Evolutionary conservation across 768 basidiomycete species (phyloP), one percentile per base, ranked within the genome.

Genomic region (Heimioporus sp.): DNA sequence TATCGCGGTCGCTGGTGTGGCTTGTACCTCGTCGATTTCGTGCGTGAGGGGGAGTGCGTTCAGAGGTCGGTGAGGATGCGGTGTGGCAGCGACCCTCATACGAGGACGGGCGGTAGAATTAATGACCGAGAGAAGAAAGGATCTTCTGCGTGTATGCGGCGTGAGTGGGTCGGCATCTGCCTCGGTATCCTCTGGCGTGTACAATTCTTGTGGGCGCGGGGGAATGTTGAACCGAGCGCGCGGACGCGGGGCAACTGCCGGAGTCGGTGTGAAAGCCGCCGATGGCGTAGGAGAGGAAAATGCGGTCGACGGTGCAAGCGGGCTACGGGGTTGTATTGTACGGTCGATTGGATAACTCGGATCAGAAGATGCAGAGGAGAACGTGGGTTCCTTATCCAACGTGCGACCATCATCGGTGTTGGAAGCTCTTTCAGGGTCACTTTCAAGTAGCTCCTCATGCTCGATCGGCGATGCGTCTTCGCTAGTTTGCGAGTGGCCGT

Each of bases 71-170:
- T 60, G 57, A 12, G 76, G 73, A 56, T 77, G 76, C 15, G 80
- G 78, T 6, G 81, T 80, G 4, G 73, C 69, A 32, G 69, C 61
- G 10, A 39, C 24, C 39, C 70, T 71, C 48, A 81, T 74, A 10
- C 86, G 80, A 0, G 90, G 89, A 31, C 90, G 83, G 5, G 87
- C 74, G 2, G 86, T 90, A 6, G 90, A 90, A 62, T 91, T 87
- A 64, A 94, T 87, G 9, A 93, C 86, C 10, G 83, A 84, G 36
- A 94, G 79, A 12, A 94, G 79, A 72, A 94, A 92, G 1, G 88
- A 91, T 15, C 83, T 82, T 37, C 88, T 83, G 53, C 87, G 84
- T 12, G 84, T 80, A 56, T 80, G 76, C 3, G 89, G 90, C 2
- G 90, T 92, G 39, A 83, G 66, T 4, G 78, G 78, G 37, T 82